Evolutionary conservation across 768 basidiomycete species (phyloP).

Genomic region (Mycena vitilis): DNA sequence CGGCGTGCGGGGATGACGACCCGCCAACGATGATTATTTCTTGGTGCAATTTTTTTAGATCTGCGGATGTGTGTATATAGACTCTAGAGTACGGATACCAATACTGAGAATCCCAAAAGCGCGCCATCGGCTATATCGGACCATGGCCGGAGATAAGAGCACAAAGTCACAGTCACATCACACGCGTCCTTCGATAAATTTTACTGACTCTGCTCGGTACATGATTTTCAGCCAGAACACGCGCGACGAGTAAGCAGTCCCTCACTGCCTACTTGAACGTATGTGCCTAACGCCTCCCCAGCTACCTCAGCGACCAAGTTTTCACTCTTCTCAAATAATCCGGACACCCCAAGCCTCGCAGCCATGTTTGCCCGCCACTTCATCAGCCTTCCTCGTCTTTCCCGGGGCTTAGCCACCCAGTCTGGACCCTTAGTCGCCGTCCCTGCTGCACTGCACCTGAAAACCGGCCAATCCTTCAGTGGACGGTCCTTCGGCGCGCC

Average conservation of each 20-base stretch:
- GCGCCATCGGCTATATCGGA: too few species aligned
- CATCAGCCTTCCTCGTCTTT: conserved; percentile 59
- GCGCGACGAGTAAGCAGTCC: conserved; percentile 80
- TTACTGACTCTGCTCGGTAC: conserved; percentile 45
- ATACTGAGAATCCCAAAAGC: too few species aligned
- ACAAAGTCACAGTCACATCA: too few species aligned
- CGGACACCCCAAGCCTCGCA: conserved; percentile 43
- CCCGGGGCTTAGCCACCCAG: conserved; percentile 77
- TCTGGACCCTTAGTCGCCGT: conserved; percentile 57
- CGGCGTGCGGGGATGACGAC: conserved; percentile 60
- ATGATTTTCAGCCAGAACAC: conserved; percentile 91
- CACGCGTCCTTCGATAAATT: conserved; percentile 13
- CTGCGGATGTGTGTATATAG: too few species aligned
- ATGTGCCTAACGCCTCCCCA: conserved; percentile 49
- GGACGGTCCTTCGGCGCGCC: conserved; percentile 92
- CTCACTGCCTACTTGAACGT: conserved; percentile 1
- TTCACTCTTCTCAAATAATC: conserved; percentile 72
- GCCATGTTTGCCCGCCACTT: conserved; percentile 71
- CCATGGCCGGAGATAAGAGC: too few species aligned
- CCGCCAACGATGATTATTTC: neutral
- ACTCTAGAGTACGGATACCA: too few species aligned
- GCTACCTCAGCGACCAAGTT: conserved; percentile 92
- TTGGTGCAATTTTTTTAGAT: neutral
- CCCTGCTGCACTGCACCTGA: conserved; percentile 91
- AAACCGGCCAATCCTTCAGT: conserved; percentile 92